phyloP scores from a whole-genome alignment of 1,284 basidiomycete species.

The Trichosporon sp. region DNA sequence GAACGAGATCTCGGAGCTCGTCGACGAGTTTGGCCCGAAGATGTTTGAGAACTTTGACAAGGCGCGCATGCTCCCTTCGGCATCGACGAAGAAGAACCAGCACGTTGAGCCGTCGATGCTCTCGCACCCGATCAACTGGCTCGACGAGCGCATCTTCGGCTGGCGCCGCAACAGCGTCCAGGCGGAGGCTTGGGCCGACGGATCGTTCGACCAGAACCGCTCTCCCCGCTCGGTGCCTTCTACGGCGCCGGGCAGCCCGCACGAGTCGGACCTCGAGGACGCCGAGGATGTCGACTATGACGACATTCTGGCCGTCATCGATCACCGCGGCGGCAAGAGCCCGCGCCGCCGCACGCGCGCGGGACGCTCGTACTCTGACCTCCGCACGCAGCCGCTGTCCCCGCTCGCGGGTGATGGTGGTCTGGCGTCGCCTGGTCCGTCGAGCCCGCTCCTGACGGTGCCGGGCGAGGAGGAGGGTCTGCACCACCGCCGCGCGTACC shows the following conservation, averaged over 20 bases:
- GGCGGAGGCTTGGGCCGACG: slow-evolving; percentile 40
- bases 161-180: slow-evolving; percentile 42
- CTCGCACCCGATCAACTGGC: slow-evolving; percentile 47
- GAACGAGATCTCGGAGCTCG: slow-evolving; percentile 80
- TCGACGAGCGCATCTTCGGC: slow-evolving; percentile 49
- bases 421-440: not conserved
- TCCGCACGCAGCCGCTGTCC: slow-evolving; percentile 6
- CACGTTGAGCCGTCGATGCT: slow-evolving; percentile 40
- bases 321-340: slow-evolving; percentile 29
- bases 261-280: slow-evolving; percentile 47
- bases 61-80: slow-evolving; percentile 76
- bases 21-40: slow-evolving; percentile 80
- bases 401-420: not conserved
- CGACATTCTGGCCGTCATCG: slow-evolving; percentile 47
- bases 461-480: slow-evolving; percentile 11
- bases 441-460: not conserved
- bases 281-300: slow-evolving; percentile 51
- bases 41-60: slow-evolving; percentile 85
- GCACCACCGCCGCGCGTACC: slow-evolving; percentile 14
- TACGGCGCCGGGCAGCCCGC: slow-evolving; percentile 36
- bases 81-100: slow-evolving; percentile 51
- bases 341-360: slow-evolving; percentile 28
- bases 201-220: slow-evolving; percentile 26
- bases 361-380: slow-evolving; percentile 35
- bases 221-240: slow-evolving; percentile 29